phyloP scores from a whole-genome alignment of 148 eudicot genomes.

The Salicornia ramosissima region DNA sequence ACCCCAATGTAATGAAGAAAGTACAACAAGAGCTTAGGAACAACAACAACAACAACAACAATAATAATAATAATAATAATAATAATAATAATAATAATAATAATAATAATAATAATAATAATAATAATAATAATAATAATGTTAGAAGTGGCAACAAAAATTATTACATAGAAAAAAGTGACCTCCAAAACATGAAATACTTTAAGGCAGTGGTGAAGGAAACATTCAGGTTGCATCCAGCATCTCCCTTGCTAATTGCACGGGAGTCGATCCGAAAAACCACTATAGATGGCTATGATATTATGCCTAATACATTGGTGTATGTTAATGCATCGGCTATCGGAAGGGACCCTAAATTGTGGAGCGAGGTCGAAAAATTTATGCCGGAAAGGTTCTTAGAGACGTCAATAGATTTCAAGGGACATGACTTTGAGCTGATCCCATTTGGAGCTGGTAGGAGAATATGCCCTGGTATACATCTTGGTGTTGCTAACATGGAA shows the following conservation, averaged over 20 bases:
- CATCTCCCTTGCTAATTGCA: slow-evolving; percentile 27
- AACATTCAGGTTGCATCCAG: slow-evolving; percentile 34
- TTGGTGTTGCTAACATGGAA: slow-evolving; percentile 32
- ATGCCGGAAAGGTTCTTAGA: slow-evolving; percentile 34
- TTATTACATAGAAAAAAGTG: slow-evolving; percentile 15
- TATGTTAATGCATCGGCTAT: slow-evolving; percentile 30
- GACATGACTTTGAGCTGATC: slow-evolving; percentile 28
- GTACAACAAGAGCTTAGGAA: slow-evolving; percentile 29
- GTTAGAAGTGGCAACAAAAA: neutral
- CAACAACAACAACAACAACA: too few relatives aligned
- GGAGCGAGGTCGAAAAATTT: slow-evolving; percentile 30
- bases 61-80: too few relatives aligned
- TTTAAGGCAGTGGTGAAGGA: slow-evolving; percentile 35
- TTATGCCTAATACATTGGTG: slow-evolving; percentile 25
- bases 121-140: too few relatives aligned
- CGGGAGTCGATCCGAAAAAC: slow-evolving; percentile 25
- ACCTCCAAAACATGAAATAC: slow-evolving; percentile 17
- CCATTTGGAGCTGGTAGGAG: slow-evolving; percentile 45
- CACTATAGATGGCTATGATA: slow-evolving; percentile 26
- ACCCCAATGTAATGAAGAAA: slow-evolving; percentile 20
- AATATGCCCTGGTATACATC: slow-evolving; percentile 33
- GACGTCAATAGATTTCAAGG: slow-evolving; percentile 25
- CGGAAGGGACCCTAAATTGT: slow-evolving; percentile 31
- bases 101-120: too few relatives aligned
- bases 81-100: too few relatives aligned